A percentile compares a stretch with the other conserved stretches of the same genome.
phyloP scores from a whole-genome alignment of 495 filamentous ascomycete species.

The Parmelia sp. region DNA sequence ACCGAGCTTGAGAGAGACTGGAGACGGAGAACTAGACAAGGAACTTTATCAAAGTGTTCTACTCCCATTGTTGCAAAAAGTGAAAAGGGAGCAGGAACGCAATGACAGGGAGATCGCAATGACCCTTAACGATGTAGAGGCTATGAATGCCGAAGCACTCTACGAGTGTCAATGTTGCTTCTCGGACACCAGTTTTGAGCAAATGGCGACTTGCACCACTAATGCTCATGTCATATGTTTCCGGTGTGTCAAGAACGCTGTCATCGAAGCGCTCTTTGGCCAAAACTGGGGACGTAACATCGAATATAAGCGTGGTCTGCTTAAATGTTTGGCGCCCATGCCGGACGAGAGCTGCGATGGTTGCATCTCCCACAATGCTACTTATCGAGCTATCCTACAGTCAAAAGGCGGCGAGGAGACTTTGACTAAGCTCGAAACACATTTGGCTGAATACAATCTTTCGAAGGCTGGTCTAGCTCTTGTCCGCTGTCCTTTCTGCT shows the following conservation, averaged over 20 bases:
- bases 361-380: conserved; percentile 56
- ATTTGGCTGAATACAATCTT: conserved; percentile 65
- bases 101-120: conserved; percentile 59
- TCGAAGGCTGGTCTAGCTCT: conserved; percentile 66
- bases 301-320: conserved; percentile 57
- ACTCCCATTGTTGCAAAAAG: conserved; percentile 50
- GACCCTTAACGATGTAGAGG: conserved; percentile 67
- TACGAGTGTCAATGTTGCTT: conserved; percentile 94
- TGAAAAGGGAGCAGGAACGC: conserved; percentile 50
- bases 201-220: conserved; percentile 65
- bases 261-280: conserved; percentile 82
- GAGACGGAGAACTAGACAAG: conserved; percentile 67
- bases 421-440: conserved; percentile 65
- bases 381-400: conserved; percentile 63
- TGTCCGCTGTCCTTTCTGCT: conserved; percentile 82
- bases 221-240: conserved; percentile 81
- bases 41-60: conserved; percentile 69
- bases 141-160: conserved; percentile 59
- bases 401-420: conserved; percentile 63
- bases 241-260: conserved; percentile 68
- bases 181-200: conserved; percentile 68
- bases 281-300: conserved; percentile 85
- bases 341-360: conserved; percentile 62
- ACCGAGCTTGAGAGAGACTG: conserved; percentile 63
- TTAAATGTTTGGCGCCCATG: conserved; percentile 74